Conservation (phyloP, 192 early-diverging fungal genomes). For the Podila epigama region DNA sequence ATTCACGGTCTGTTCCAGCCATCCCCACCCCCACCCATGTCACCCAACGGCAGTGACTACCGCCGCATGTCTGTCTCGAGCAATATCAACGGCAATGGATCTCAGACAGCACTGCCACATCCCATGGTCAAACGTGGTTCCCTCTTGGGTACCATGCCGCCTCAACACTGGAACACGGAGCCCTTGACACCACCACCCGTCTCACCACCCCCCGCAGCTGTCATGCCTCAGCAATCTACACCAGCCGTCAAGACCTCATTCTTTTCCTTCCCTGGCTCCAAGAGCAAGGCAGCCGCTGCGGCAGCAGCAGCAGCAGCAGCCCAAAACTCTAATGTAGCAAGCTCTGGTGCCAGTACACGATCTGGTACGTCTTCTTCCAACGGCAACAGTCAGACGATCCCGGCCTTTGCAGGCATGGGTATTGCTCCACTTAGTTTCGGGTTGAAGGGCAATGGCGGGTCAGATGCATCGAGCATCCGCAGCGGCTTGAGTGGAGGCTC, state of each 20-base stretch:
- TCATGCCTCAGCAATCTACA: slow-evolving; percentile 7
- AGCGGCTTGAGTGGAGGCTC: slow-evolving; percentile 26
- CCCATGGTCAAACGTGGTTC: slow-evolving; percentile 41
- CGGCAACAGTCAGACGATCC: slow-evolving; percentile 1
- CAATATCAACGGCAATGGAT: slow-evolving; percentile 22
- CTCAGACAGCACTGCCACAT: slow-evolving; percentile 34
- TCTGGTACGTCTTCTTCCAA: slow-evolving; percentile 1
- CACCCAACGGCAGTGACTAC: slow-evolving; percentile 29
- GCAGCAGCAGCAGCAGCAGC: background rate
- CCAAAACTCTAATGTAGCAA: background rate
- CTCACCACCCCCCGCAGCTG: slow-evolving; percentile 31
- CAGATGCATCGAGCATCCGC: slow-evolving; percentile 28
- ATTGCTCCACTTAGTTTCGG: background rate
- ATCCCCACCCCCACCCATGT: slow-evolving; percentile 30
- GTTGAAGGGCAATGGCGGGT: no score
- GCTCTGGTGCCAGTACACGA: slow-evolving; percentile 31
- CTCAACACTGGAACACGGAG: slow-evolving; percentile 45
- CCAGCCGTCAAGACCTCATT: slow-evolving; percentile 27
- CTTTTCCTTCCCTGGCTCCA: slow-evolving; percentile 38
- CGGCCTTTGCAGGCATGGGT: slow-evolving; percentile 23
- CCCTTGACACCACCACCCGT: slow-evolving; percentile 40
- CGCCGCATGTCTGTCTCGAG: slow-evolving; percentile 26
- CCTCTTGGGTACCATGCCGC: slow-evolving; percentile 18
- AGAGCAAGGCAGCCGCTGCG: slow-evolving; percentile 3
- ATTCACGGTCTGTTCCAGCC: slow-evolving; percentile 41